Conservation (phyloP, 2,329 filamentous ascomycete species). For the Monilinia aucupariae region DNA sequence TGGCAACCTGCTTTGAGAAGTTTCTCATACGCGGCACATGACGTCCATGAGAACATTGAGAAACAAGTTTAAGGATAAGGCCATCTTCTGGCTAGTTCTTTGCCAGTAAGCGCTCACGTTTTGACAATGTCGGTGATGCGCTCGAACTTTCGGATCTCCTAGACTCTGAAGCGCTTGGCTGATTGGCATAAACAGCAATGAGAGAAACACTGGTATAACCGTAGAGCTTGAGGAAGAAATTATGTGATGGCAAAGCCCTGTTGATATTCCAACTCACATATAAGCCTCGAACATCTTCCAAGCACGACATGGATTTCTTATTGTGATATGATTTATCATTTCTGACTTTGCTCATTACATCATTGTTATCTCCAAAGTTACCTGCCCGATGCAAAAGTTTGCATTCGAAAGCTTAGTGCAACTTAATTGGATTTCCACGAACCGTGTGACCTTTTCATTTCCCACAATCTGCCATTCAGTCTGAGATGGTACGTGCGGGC, state of each 20-base stretch:
- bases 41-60: background rate
- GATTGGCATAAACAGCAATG: background rate
- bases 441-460: background rate
- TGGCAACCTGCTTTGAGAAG: background rate
- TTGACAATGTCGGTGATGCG: background rate
- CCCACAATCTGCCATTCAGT: background rate
- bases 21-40: background rate
- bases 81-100: background rate
- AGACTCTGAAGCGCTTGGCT: background rate
- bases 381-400: background rate
- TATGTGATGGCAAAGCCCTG: background rate
- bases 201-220: background rate
- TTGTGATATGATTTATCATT: background rate
- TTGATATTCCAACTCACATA: background rate
- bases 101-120: background rate
- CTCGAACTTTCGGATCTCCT: background rate
- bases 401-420: background rate
- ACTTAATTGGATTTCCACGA: background rate
- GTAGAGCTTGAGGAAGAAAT: background rate
- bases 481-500: conserved; percentile 18
- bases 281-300: background rate
- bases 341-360: background rate
- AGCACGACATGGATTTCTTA: background rate
- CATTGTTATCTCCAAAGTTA: background rate
- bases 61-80: background rate